Base-by-base conservation (phyloP, 495 filamentous ascomycete species). In the Immersiella caudata region DNA sequence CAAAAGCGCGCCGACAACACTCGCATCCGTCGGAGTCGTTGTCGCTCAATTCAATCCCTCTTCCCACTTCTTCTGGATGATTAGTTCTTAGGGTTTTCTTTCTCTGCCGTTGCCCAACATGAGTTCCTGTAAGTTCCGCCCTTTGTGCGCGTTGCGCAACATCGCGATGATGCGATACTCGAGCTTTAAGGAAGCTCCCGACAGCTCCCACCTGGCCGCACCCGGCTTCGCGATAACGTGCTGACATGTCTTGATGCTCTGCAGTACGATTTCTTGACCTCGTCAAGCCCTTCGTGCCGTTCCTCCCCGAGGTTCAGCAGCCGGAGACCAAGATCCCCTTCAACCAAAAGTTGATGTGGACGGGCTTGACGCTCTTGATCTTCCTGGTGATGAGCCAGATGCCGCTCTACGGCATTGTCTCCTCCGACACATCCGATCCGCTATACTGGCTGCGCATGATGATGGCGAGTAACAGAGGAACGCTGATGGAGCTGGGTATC, bases 381-480 rank as follows among this genome's bases (percentile, higher is more conserved):
- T 99, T 98, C 88, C 85, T 99, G 90, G 94, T 99, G 78, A 99
- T 99, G 96, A 96, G 92, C 82, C 95, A 99, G 82, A 98, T 99
- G 95, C 96, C 96, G 67, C 82, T 96, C 68, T 96, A 96, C 73
- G 93, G 93, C 80, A 97, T 96, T 79, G 93, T 97, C 70, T 96
- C 94, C 64, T 97, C 94, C 68, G 95, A 99, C 82, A 93, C 90
- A 62, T 96, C 93, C 51, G 96, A 99, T 84, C 96, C 96, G 68
- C 84, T 99, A 75, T 99, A 98, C 89, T 99, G 96, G 96, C 87
- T 99, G 73, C 90, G 96, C 77, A 98, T 98, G 94, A 97, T 99
- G 93, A 83, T 98, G 85, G 96, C 96, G 75, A 96, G 91, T 91
- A 99, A 99, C 79, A 87, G 96, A 74, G 96, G 96, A 77, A 99